Evolutionary conservation across 805 yeast genomes (phyloP), one percentile per base, ranked within the genome.

Genomic region (Kazachstania psychrophila): DNA sequence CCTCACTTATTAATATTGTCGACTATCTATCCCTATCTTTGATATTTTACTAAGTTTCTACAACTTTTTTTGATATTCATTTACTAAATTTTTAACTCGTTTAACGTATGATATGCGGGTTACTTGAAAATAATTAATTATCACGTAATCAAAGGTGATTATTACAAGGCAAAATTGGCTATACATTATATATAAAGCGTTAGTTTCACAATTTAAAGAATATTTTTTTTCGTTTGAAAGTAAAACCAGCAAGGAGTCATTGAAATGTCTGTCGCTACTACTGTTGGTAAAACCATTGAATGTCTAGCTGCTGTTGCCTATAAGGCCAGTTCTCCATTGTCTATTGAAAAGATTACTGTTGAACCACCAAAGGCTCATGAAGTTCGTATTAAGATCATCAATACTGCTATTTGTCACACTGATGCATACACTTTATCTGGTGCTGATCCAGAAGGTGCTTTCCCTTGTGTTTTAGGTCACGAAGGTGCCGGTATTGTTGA

Each of bases 401-500:
- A 82, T 67, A 83, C 96, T 22, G 98, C 96, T 60, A 95, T 92
- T 27, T 92, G 99, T 64, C 98, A 92, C 69, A 92, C 99, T 24
- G 99, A 92, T 61, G 96, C 96, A 27, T 92, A 81, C 70, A 89
- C 97, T 9, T 71, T 92, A 48, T 79, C 94, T 33, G 99, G 98
- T 42, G 73, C 68, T 39, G 99, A 92, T 62, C 92, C 97, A 38
- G 98, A 92, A 66, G 98, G 97, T 52, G 83, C 80, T 11, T 87
- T 87, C 74, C 97, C 97, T 13, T 80, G 78, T 14, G 67, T 92
- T 43, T 71, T 94, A 53, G 99, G 99, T 44, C 99, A 92, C 65
- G 99, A 92, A 65, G 96, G 96, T 65, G 95, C 96, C 27, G 99
- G 98, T 56, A 69, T 85, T 44, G 97, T 92, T 31, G 98, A 89